Evolutionary conservation across 139 green algal species (phyloP), one percentile per base, ranked within the genome.

Genomic region (Closterium sp.): DNA sequence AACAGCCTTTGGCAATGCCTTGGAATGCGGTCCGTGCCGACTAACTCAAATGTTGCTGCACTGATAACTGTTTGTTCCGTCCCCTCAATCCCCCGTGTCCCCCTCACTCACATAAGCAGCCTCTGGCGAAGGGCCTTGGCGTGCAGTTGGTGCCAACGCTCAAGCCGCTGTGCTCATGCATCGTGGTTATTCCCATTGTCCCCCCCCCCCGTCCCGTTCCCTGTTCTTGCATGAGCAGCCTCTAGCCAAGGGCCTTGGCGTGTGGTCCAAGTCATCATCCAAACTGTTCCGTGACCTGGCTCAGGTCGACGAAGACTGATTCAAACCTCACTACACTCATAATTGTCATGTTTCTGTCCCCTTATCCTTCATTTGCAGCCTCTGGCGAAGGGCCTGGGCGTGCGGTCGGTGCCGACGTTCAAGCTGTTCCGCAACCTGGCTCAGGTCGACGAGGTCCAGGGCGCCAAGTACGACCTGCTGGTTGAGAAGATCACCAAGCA

Each of bases 401-500:
- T 92, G 0, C 34, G 36, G 84, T 36, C 86, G 6, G 90, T 92
- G 25, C 90, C 90, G 31, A 92, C 90, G 21, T 92, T 92, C 84
- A 92, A 92, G 84, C 34, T 92, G 25, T 92, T 92, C 90, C 87
- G 31, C 33, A 90, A 90, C 28, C 91, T 87, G 86, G 30, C 91
- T 28, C 31, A 87, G 34, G 32, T 92, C 21, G 90, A 38, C 19
- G 84, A 92, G 90, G 34, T 92, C 9, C n/a, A 55, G 43, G 90
- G 90, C 1, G 90, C 90, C 10, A 92, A 92, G 32, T 92, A 81
- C 33, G 90, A 92, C n/a, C 31, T 30, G 34, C 12, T 92, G 23
- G 21, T 92, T 32, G 86, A 84, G 30, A 30, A 43, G 32, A 92
- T 92, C 84, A 84, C 91, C 19, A 83, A 91, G 34, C n/a, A 90